Percentiles rank a stretch among this genome's conserved stretches.
phyloP scores from a whole-genome alignment of 2,329 filamentous ascomycete species.

The Calonectria henricotiae region DNA sequence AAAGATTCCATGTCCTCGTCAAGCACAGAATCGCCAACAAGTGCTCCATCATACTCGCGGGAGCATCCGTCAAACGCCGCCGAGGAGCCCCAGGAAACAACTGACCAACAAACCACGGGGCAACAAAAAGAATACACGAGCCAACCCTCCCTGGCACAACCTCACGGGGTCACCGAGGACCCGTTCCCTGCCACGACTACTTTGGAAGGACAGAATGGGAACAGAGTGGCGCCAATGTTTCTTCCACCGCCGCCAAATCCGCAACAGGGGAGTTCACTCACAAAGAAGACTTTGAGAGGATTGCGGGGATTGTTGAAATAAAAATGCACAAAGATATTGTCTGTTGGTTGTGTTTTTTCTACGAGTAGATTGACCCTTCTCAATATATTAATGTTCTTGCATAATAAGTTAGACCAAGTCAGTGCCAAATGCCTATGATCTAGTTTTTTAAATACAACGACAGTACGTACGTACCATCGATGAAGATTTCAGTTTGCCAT shows the following conservation, averaged over 20 bases:
- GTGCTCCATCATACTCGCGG: background rate
- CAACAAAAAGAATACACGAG: background rate
- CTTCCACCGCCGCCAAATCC: conserved; percentile 4
- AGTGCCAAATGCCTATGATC: too few relatives aligned
- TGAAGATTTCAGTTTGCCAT: background rate
- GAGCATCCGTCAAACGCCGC: background rate
- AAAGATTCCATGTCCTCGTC: background rate
- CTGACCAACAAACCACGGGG: background rate
- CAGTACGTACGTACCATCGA: too few relatives aligned
- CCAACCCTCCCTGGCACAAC: background rate
- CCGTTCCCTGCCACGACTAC: background rate
- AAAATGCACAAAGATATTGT: background rate
- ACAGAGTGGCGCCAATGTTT: conserved; percentile 4
- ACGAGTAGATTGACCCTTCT: too few relatives aligned
- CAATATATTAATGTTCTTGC: too few relatives aligned
- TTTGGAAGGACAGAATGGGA: background rate
- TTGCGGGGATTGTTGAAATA: background rate
- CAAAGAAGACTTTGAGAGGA: background rate
- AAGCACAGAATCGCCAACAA: background rate
- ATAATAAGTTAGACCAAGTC: too few relatives aligned
- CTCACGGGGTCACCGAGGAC: background rate
- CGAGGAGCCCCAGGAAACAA: background rate
- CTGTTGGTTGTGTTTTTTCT: too few relatives aligned
- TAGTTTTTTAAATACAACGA: too few relatives aligned
- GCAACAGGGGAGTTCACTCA: background rate